A percentile compares a stretch with the other conserved stretches of the same genome.
Conservation (phyloP, 805 yeast species). For the Vanderwaltozyma yarrowii region DNA sequence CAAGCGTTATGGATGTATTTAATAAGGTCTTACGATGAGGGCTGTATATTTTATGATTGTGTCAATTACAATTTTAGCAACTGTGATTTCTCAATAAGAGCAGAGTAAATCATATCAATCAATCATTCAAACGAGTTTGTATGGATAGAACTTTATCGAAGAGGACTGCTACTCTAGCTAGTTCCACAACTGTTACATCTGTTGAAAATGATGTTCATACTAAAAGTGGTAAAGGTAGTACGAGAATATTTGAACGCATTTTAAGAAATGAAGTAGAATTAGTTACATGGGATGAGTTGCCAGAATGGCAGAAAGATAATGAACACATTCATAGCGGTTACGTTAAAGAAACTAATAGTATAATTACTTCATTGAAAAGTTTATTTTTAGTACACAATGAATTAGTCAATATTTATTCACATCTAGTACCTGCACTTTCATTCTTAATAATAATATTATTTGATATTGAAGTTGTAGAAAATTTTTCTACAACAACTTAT, state of each 20-base stretch:
- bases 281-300: constrained; percentile 36
- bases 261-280: neutral
- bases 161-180: too few relatives aligned
- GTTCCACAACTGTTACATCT: too few relatives aligned
- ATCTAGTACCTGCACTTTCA: constrained; percentile 36
- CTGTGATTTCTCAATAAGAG: too few relatives aligned
- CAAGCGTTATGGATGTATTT: too few relatives aligned
- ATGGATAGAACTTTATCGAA: too few relatives aligned
- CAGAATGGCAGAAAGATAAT: constrained; percentile 68
- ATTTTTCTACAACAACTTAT: constrained; percentile 35
- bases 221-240: too few relatives aligned
- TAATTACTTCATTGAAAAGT: constrained; percentile 21
- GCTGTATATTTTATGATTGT: too few relatives aligned
- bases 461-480: constrained; percentile 25
- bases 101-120: too few relatives aligned
- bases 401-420: constrained; percentile 62
- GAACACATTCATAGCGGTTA: constrained; percentile 57
- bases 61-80: too few relatives aligned
- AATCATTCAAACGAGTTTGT: too few relatives aligned
- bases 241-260: neutral
- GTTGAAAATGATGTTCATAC: too few relatives aligned
- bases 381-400: constrained; percentile 59
- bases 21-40: too few relatives aligned
- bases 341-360: constrained; percentile 39
- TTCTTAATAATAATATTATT: constrained; percentile 17